A percentile compares a stretch with the other conserved stretches of the same genome.
These are phyloP conservation scores for Periconia sp. DNA, from an alignment of 2,329 filamentous ascomycete species.

Conservation along the genomic window DNA sequence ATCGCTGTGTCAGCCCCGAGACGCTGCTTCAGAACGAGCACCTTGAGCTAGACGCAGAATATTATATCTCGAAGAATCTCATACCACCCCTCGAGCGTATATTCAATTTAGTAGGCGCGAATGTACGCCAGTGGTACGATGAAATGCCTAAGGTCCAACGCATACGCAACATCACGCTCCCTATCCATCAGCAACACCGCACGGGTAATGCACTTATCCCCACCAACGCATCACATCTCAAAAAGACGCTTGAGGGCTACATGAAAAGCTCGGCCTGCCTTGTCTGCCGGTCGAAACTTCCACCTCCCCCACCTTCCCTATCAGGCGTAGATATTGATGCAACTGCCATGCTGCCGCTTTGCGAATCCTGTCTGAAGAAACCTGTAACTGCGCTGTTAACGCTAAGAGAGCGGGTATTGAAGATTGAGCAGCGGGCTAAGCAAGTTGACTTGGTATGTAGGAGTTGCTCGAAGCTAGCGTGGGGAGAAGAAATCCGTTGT, in stretches of 20 bases:
- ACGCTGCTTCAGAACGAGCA: constrained; percentile 77
- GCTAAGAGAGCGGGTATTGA: constrained; percentile 67
- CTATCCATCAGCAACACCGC: constrained; percentile 18
- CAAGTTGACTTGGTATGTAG: constrained; percentile 77
- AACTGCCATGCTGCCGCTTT: constrained; percentile 56
- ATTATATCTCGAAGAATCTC: constrained; percentile 95
- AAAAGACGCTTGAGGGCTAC: constrained; percentile 90
- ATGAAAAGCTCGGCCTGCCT: constrained; percentile 81
- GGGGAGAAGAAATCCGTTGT: constrained; percentile 79
- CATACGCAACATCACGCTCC: constrained; percentile 65
- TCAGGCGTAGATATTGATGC: constrained; percentile 21
- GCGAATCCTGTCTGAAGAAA: constrained; percentile 61
- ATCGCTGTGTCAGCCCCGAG: constrained; percentile 89
- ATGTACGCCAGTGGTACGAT: constrained; percentile 89
- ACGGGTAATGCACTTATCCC: constrained; percentile 18
- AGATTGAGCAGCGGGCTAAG: constrained; percentile 66
- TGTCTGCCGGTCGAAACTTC: constrained; percentile 71
- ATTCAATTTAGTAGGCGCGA: constrained; percentile 93
- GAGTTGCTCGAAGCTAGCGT: constrained; percentile 76
- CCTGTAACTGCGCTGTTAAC: constrained; percentile 67
- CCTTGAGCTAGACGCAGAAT: constrained; percentile 86
- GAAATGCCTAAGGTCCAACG: constrained; percentile 93
- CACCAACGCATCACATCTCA: constrained; percentile 47
- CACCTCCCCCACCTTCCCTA: constrained; percentile 24
- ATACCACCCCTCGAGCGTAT: constrained; percentile 95